These are phyloP conservation scores for Bauhinia variegata DNA, from an alignment of 306 rosid species.

Conservation along the genomic window DNA sequence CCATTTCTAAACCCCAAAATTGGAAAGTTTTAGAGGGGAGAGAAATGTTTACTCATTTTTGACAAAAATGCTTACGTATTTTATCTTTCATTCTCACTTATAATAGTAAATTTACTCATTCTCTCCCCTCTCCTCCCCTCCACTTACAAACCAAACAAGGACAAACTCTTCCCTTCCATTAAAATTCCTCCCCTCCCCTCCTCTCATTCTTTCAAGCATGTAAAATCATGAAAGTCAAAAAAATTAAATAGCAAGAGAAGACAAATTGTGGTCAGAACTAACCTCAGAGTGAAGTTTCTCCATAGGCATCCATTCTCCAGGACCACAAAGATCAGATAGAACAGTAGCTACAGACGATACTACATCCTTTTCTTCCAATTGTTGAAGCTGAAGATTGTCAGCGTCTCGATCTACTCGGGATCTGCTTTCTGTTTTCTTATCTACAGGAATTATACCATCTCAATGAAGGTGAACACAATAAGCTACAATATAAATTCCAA, in stretches of 20 bases:
- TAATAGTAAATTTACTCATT: too few species aligned
- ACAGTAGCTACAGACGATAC: conserved; percentile 96
- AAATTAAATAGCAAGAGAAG: conserved; percentile 1
- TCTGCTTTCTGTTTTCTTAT: conserved; percentile 87
- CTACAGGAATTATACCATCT: conserved; percentile 49
- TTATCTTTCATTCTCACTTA: too few species aligned
- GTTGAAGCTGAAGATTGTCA: conserved; percentile 88
- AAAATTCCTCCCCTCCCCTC: too few species aligned
- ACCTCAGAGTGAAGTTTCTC: conserved; percentile 95
- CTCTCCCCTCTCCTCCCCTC: too few species aligned
- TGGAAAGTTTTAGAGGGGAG: too few species aligned
- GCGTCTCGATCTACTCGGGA: conserved; percentile 86
- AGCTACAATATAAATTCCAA: neutral
- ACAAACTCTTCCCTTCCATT: too few species aligned
- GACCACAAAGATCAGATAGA: conserved; percentile 96
- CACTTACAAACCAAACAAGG: too few species aligned
- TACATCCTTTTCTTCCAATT: conserved; percentile 95
- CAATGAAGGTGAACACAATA: conserved; percentile 20
- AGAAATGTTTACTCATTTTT: too few species aligned
- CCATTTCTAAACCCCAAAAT: too few species aligned
- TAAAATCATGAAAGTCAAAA: too few species aligned
- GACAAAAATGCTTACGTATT: too few species aligned
- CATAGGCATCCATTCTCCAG: conserved; percentile 99
- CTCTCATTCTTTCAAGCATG: too few species aligned
- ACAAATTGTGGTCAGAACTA: conserved; percentile 41